phyloP scores from a whole-genome alignment of 176 grass and related monocot genomes.

The Zea mays region DNA sequence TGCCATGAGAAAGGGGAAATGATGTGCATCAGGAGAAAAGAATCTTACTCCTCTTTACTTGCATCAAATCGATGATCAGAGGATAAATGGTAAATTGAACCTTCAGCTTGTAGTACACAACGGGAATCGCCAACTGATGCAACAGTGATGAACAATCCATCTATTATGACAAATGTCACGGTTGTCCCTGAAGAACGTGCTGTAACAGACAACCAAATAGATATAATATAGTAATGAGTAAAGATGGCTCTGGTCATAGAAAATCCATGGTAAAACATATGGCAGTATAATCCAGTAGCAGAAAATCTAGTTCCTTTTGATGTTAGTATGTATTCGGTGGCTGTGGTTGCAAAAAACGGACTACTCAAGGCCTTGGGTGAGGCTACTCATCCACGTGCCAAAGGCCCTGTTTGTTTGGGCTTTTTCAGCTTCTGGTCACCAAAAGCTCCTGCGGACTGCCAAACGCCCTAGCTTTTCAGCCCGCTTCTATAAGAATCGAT shows the following conservation, averaged over 20 bases:
- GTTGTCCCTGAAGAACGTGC: conserved; percentile 86
- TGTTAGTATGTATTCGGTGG: too few relatives aligned
- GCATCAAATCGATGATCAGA: conserved; percentile 85
- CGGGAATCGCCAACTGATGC: conserved; percentile 97
- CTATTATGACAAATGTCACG: conserved; percentile 94
- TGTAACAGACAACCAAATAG: conserved; percentile 41
- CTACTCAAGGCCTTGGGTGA: too few relatives aligned
- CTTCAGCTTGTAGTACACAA: conserved; percentile 87
- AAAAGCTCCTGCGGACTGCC: too few relatives aligned
- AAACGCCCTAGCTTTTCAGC: too few relatives aligned
- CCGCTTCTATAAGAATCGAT: too few relatives aligned
- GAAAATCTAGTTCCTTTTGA: not conserved
- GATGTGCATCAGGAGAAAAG: conserved; percentile 12
- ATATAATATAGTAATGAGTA: not conserved
- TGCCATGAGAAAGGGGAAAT: conserved; percentile 22
- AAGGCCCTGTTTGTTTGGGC: too few relatives aligned
- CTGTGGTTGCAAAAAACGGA: too few relatives aligned
- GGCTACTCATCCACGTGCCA: too few relatives aligned
- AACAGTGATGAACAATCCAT: conserved; percentile 69
- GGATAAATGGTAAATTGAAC: conserved; percentile 77
- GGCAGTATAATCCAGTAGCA: not conserved
- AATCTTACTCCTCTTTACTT: conserved; percentile 88
- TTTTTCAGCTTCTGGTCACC: too few relatives aligned
- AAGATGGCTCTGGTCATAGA: not conserved
- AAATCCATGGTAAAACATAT: conserved; percentile 16